phyloP scores from a whole-genome alignment of 768 basidiomycete species.

The Boletus coccyginus region DNA sequence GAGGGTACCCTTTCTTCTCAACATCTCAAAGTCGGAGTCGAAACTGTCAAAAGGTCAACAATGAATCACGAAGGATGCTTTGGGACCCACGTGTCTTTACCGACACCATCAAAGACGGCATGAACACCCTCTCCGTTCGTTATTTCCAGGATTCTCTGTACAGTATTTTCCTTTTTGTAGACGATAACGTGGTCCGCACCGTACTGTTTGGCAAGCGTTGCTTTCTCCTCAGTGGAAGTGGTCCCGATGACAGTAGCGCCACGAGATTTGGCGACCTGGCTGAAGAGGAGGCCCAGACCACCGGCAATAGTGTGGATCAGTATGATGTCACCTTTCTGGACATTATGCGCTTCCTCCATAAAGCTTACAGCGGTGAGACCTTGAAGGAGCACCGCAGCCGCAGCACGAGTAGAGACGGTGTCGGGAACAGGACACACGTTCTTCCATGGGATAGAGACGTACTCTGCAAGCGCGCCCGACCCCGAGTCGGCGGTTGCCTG shows the following conservation, averaged over 20 bases:
- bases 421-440: slow-evolving; percentile 64
- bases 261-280: slow-evolving; percentile 64
- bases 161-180: slow-evolving; percentile 73
- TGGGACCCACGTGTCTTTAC: slow-evolving; percentile 80
- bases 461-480: slow-evolving; percentile 63
- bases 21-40: slow-evolving; percentile 76
- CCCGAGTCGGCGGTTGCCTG: slow-evolving; percentile 42
- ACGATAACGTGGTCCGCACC: slow-evolving; percentile 89
- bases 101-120: slow-evolving; percentile 93
- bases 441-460: slow-evolving; percentile 64
- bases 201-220: slow-evolving; percentile 67
- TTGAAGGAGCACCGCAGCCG: slow-evolving; percentile 68
- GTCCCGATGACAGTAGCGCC: slow-evolving; percentile 95
- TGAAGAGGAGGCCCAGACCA: slow-evolving; percentile 70
- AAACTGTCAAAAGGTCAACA: slow-evolving; percentile 43
- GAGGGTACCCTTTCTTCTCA: slow-evolving; percentile 84
- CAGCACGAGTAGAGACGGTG: slow-evolving; percentile 53
- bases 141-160: slow-evolving; percentile 67
- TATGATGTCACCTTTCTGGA: slow-evolving; percentile 75
- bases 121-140: slow-evolving; percentile 82
- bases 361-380: slow-evolving; percentile 77
- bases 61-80: neutral
- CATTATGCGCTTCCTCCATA: slow-evolving; percentile 80
- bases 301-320: slow-evolving; percentile 92
- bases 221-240: slow-evolving; percentile 83